phyloP scores from a whole-genome alignment of 1,139 yeast species.

The Scheffersomyces cryptocercus region DNA sequence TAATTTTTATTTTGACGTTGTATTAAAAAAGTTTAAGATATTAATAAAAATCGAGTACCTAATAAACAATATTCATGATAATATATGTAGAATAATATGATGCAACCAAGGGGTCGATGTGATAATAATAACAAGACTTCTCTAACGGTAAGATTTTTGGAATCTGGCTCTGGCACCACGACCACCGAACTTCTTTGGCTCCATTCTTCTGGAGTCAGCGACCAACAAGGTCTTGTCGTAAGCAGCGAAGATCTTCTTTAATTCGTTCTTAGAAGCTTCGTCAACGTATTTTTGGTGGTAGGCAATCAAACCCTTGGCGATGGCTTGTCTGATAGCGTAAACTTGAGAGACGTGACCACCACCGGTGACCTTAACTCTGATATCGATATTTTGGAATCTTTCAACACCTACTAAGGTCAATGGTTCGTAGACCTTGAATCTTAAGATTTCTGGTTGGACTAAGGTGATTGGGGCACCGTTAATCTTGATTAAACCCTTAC shows the following conservation, averaged over 20 bases:
- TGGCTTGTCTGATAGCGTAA: slow-evolving; percentile 99
- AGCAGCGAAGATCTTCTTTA: slow-evolving; percentile 95
- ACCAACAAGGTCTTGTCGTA: slow-evolving; percentile 99
- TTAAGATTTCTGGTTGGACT: slow-evolving; percentile 97
- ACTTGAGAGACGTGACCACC: slow-evolving; percentile 99
- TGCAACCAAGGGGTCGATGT: slow-evolving; percentile 8
- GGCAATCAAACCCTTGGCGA: slow-evolving; percentile 99
- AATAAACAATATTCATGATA: slow-evolving; percentile 14
- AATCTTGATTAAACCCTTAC: slow-evolving; percentile 98
- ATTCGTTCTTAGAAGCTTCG: slow-evolving; percentile 99
- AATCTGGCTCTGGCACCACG: slow-evolving; percentile 99
- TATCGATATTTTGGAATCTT: slow-evolving; percentile 97
- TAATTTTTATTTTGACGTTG: slow-evolving; percentile 4
- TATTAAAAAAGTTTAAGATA: slow-evolving; percentile 16
- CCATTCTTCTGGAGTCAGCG: slow-evolving; percentile 99
- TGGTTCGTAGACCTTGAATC: slow-evolving; percentile 99
- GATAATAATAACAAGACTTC: slow-evolving; percentile 12
- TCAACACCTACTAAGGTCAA: slow-evolving; percentile 97
- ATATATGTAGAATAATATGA: slow-evolving; percentile 6
- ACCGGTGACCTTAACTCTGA: slow-evolving; percentile 98
- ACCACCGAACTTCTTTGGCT: slow-evolving; percentile 99
- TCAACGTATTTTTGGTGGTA: slow-evolving; percentile 99
- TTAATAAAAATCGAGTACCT: slow-evolving; percentile 9
- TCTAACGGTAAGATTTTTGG: slow-evolving; percentile 99
- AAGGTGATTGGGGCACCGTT: slow-evolving; percentile 99